Base-by-base conservation (phyloP, 768 basidiomycete species). In the Ramaria rubella region DNA sequence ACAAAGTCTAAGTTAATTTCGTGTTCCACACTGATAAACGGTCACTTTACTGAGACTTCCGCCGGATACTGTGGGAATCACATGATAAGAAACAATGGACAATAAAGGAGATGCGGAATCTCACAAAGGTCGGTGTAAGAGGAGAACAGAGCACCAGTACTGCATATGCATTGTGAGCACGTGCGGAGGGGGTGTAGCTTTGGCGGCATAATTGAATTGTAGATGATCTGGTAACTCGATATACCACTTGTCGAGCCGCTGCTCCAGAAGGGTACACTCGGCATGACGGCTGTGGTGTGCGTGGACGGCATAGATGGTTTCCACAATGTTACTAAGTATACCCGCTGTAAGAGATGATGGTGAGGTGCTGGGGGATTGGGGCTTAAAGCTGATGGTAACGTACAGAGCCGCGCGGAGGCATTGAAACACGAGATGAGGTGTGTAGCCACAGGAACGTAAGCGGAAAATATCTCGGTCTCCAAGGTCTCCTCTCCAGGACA, bases 61-160 rank as follows among this genome's bases (percentile, higher is more conserved):
- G 33, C 17, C 50, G 49, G 34, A 58, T 58, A 42, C 57, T 58
- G 29, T 42, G 1, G 11, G 15, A 52, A 36, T 15, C 14, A 19
- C 0, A 26, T 30, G 5, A 42, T 29, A 15, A 38, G 4, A 19
- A 27, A 31, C 8, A 26, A 48, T 27, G 24, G 23, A 19, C 1
- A 11, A 24, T 48, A 17, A 59, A 44, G 34, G 40, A 19, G 58
- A 52, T 59, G 31, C 64, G 19, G 65, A 17, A 15, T 77, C 88
- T 76, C 68, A 90, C 88, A 89, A 91, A 15, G 86, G 87, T 51
- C 89, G 78, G 67, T 90, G 80, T 36, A 90, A 74, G 34, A 91
- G 72, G 12, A 91, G 73, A 4, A 90, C 83, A 17, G 86, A 77
- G 6, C 80, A 81, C 81, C 86, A 87, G 66, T 91, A 90, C 60